Conservation (phyloP, 1,284 basidiomycete genomes). For the Cutaneotrichosporon cavernicola region DNA sequence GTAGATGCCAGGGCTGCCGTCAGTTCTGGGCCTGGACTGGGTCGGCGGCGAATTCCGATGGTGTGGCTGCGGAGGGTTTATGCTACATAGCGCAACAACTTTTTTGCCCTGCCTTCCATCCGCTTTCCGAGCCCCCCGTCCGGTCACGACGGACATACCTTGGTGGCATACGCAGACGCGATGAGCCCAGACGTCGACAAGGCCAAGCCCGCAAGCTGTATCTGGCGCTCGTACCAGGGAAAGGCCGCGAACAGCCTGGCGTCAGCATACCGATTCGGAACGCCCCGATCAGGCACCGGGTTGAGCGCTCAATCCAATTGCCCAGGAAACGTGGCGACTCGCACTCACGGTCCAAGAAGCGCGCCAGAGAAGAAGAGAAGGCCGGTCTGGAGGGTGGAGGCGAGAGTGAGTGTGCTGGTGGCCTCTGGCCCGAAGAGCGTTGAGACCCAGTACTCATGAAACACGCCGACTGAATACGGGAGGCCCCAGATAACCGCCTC, state of each 20-base stretch:
- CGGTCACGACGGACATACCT: constrained; percentile 29
- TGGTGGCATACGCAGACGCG: constrained; percentile 13
- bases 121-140: not conserved
- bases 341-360: constrained; percentile 43
- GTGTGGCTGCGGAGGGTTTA: not conserved
- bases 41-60: not conserved
- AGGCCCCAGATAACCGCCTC: constrained; percentile 51
- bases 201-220: constrained; percentile 20
- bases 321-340: no score
- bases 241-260: constrained; percentile 25
- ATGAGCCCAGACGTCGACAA: constrained; percentile 16
- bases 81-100: not conserved
- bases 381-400: constrained; percentile 48
- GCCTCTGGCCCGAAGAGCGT: constrained; percentile 36
- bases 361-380: constrained; percentile 47
- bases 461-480: constrained; percentile 47
- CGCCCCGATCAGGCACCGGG: not conserved
- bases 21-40: constrained; percentile 18
- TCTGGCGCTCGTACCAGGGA: constrained; percentile 23
- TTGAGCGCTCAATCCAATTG: not conserved
- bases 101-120: no score
- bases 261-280: not conserved
- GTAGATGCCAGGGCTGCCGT: constrained; percentile 46
- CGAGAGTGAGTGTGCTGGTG: constrained; percentile 31
- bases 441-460: constrained; percentile 48